Base-by-base conservation (phyloP, 1,284 basidiomycete genomes). In the Waitea zeae region DNA sequence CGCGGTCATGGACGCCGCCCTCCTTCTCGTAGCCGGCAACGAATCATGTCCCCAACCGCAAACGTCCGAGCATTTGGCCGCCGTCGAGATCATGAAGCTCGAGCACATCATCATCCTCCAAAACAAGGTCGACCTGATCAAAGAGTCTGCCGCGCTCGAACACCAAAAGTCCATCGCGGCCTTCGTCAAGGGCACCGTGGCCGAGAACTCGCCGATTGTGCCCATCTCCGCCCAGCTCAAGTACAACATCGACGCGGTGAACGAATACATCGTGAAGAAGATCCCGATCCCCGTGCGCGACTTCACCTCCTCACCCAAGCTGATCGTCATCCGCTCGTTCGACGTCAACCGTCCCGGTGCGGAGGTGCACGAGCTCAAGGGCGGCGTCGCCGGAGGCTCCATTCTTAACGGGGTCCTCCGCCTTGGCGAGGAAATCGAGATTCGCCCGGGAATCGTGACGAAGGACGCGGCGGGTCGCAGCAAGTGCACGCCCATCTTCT, bases 201-300 rank as follows among this genome's bases (percentile, higher is more conserved):
- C 95, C 34, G 87, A 95, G 56, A 76, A 79, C 17, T 96, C 95
- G 5, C 93, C 95, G 35, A 96, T 98, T 55, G 87, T 98, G 33
- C 93, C 93, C 40, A 96, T 98, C 51, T 98, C 93, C 27, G 93
- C 93, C 3, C 95, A 98, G 59, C 66, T 98, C 40, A 89, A 88
- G 59, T 98, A 96, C 70, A 98, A 98, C 66, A 97, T 98, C 49
- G 93, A 97, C 50, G 92, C 93, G n/a, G 92, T 98, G 35, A 95
- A 95, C 62, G 90, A 97, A 52, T 96, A 97, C 63, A 93, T 98
- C 53, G 89, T 93, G 46, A 93, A 89, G 56, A 77, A 84, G 39
- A 96, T 98, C 46, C 88, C 93, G 7, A 83, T 97, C 31, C 93
- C 93, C 27, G 62, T 80, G 26, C 84, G 93, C 42, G 83, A 98